A percentile compares a stretch with the other conserved stretches of the same genome.
Conservation (phyloP, 1,284 basidiomycete species). For the Boletellus deceptivus region DNA sequence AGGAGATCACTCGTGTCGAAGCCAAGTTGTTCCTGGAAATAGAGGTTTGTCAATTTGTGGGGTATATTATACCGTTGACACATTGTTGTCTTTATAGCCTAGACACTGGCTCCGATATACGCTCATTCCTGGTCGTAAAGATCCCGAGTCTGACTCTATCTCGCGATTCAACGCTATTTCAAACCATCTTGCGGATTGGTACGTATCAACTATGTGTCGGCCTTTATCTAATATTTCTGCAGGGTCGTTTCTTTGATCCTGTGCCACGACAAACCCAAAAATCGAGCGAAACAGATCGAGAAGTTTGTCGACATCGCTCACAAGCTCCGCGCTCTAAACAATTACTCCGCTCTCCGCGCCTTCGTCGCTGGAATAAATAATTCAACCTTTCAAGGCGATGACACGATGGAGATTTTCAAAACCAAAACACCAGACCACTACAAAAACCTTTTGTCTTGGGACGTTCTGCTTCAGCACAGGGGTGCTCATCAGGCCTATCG, state of each 20-base stretch:
- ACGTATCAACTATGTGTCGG: conserved; percentile 20
- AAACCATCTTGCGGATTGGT: conserved; percentile 78
- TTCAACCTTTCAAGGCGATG: conserved; percentile 67
- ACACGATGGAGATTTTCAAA: conserved; percentile 67
- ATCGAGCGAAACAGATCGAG: conserved; percentile 70
- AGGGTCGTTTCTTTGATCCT: conserved; percentile 79
- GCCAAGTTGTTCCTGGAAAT: conserved; percentile 65
- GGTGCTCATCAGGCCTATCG: conserved; percentile 78
- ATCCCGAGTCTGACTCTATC: conserved; percentile 61
- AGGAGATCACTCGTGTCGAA: conserved; percentile 74
- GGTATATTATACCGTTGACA: conserved; percentile 6
- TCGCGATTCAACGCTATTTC: conserved; percentile 66
- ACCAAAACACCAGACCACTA: conserved; percentile 57
- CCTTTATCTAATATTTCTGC: conserved; percentile 7
- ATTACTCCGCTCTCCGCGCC: conserved; percentile 78
- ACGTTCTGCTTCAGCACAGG: conserved; percentile 67
- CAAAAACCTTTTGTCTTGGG: conserved; percentile 74
- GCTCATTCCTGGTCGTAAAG: conserved; percentile 63
- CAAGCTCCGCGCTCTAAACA: conserved; percentile 65
- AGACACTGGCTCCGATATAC: conserved; percentile 79
- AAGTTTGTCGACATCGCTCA: conserved; percentile 75
- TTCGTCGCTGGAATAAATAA: conserved; percentile 82
- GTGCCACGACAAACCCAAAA: conserved; percentile 68
- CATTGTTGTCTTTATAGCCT: conserved; percentile 45
- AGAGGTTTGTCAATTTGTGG: conserved; percentile 44